Evolutionary conservation across 805 yeast species (phyloP).

Genomic region (Ogataea ganodermae): DNA sequence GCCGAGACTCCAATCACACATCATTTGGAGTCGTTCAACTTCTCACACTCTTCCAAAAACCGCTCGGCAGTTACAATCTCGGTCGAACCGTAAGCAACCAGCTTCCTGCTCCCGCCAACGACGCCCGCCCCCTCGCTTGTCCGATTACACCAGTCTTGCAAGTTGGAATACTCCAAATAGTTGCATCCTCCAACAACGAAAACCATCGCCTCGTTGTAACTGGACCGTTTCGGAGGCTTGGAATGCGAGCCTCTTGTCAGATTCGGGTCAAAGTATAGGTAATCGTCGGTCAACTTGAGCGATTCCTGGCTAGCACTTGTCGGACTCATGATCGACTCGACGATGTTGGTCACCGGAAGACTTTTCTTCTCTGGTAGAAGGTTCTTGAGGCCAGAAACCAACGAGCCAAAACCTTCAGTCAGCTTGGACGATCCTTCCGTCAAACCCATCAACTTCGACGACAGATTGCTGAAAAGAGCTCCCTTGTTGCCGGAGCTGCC

Average conservation of each 20-base stretch:
- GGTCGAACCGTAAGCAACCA: constrained; percentile 86
- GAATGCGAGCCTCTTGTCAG: constrained; percentile 85
- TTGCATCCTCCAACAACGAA: constrained; percentile 98
- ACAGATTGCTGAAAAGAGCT: constrained; percentile 70
- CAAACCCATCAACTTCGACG: constrained; percentile 76
- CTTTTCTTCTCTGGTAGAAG: constrained; percentile 85
- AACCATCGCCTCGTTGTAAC: constrained; percentile 79
- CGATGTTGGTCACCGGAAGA: constrained; percentile 86
- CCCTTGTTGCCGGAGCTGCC: constrained; percentile 34
- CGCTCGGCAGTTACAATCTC: constrained; percentile 68
- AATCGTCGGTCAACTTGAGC: constrained; percentile 81
- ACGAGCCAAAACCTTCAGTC: constrained; percentile 85
- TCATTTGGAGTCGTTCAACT: too few relatives aligned
- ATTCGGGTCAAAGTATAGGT: constrained; percentile 86
- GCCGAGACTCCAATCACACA: too few relatives aligned
- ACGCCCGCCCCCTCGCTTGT: constrained; percentile 27
- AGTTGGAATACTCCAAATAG: constrained; percentile 88
- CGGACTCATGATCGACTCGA: constrained; percentile 91
- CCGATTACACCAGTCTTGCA: constrained; percentile 76
- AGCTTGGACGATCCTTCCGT: constrained; percentile 67
- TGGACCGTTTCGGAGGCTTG: constrained; percentile 81
- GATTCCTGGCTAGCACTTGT: constrained; percentile 58
- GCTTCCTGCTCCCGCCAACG: constrained; percentile 37
- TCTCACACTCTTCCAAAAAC: constrained; percentile 66
- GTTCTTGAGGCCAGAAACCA: constrained; percentile 85